phyloP scores from a whole-genome alignment of 495 filamentous ascomycete genomes.

The Xylaria bambusicola region DNA sequence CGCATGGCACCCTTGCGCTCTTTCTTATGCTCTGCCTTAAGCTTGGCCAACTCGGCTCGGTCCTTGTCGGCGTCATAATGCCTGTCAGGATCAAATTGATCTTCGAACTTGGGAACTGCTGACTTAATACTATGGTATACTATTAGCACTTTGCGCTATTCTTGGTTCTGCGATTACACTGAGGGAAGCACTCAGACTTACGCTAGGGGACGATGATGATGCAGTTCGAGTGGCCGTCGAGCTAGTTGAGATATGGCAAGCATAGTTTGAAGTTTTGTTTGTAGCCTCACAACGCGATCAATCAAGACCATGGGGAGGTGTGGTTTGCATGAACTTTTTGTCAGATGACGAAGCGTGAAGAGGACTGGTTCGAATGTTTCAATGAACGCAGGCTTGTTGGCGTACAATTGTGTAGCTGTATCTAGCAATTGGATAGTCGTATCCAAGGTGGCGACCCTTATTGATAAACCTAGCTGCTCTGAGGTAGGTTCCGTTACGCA shows the following conservation, averaged over 20 bases:
- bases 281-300: slow-evolving; percentile 38
- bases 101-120: slow-evolving; percentile 94
- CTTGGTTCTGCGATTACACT: not conserved
- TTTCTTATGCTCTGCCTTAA: slow-evolving; percentile 87
- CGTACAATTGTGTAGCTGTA: slow-evolving; percentile 63
- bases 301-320: slow-evolving; percentile 49
- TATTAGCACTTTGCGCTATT: not conserved
- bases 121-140: slow-evolving; percentile 64
- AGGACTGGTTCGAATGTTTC: slow-evolving; percentile 69
- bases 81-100: slow-evolving; percentile 87
- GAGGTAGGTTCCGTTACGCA: slow-evolving; percentile 36
- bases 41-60: slow-evolving; percentile 74
- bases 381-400: slow-evolving; percentile 65
- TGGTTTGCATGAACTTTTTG: slow-evolving; percentile 47
- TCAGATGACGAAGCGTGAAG: slow-evolving; percentile 57
- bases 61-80: slow-evolving; percentile 94
- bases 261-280: slow-evolving; percentile 47
- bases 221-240: slow-evolving; percentile 80
- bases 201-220: slow-evolving; percentile 84
- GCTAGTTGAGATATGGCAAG: slow-evolving; percentile 59
- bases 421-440: slow-evolving; percentile 60
- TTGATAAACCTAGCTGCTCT: slow-evolving; percentile 38
- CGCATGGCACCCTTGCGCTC: slow-evolving; percentile 94
- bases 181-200: not conserved
- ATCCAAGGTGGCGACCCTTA: slow-evolving; percentile 61